phyloP scores from a whole-genome alignment of 495 filamentous ascomycete genomes.

The Ramalina intermedia region DNA sequence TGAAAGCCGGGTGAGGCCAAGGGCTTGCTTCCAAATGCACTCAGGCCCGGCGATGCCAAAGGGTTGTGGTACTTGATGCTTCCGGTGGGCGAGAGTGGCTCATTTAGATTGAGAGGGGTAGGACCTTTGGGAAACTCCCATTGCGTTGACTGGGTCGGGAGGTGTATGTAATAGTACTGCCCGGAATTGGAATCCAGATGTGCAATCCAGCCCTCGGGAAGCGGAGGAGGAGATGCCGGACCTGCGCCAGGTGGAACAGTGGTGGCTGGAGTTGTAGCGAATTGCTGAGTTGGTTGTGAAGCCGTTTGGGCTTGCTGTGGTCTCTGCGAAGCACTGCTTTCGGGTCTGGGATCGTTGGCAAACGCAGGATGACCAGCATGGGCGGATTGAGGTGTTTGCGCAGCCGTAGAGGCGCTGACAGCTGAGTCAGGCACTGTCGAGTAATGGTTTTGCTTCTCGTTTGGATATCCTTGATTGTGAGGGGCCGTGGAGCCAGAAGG shows the following conservation, averaged over 20 bases:
- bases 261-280: conserved; percentile 31
- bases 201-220: conserved; percentile 97
- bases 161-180: conserved; percentile 97
- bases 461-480: conserved; percentile 50
- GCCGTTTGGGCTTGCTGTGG: conserved; percentile 18
- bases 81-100: conserved; percentile 65
- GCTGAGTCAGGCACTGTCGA: conserved; percentile 19
- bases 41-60: conserved; percentile 55
- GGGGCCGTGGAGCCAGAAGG: conserved; percentile 44
- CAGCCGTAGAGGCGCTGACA: conserved; percentile 10
- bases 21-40: conserved; percentile 52
- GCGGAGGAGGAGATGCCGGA: conserved; percentile 70
- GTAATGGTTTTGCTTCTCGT: conserved; percentile 51
- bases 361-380: conserved; percentile 68
- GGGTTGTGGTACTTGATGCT: conserved; percentile 66
- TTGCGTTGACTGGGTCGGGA: conserved; percentile 89
- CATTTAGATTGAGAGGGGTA: conserved; percentile 65
- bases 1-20: conserved; percentile 59
- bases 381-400: conserved; percentile 25
- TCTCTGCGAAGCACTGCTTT: conserved; percentile 21
- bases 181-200: conserved; percentile 89
- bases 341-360: conserved; percentile 56
- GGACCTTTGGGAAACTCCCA: conserved; percentile 97
- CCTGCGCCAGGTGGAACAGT: conserved; percentile 43
- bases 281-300: conserved; percentile 21